Evolutionary conservation across 306 rosid species (phyloP), one percentile per base, ranked within the genome.

Genomic region (Sicyos edulis): DNA sequence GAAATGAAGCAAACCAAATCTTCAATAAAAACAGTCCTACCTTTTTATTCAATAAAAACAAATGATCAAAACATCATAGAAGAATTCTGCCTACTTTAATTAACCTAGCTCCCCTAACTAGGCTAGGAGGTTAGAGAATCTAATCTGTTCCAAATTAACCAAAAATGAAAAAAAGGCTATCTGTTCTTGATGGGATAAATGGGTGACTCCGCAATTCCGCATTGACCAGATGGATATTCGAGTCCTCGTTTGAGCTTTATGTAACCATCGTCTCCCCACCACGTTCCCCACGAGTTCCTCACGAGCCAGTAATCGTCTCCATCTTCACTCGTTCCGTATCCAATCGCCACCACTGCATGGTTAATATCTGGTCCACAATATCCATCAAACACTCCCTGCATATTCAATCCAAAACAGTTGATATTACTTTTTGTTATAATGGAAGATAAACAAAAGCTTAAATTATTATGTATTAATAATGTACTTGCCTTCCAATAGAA

Each of bases 211-310:
- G 82, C 83, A 52, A 82, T 65, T 21, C 89, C 86, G 74, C 84
- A 92, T 7, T 68, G 24, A 3, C 96, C 98, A 37, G 75, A 74
- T 44, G 82, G 55, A 0, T 66, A 10, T 17, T 84, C 44, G 17
- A 79, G 45, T 4, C 65, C 85, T 7, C 96, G 78, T 57, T 85
- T 49, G 85, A 92, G 78, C 75, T 96, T 82, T 29, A 92, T 82
- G 83, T 85, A 92, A 16, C 98, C 98, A 12, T 81, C 57, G 72
- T 90, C 96, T 55, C 93, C 96, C 98, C 98, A 92, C 61, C 73
- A 80, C 0, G 75, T 0, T 54, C 98, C 93, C 98, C 96, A 92
- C 0, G 96, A 88, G 42, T 90, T 92, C 52, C 80, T 90, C 68
- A 90, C 96, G 0, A 32, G 79, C 98, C 96, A 90, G 58, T 87